Evolutionary conservation across 2,329 filamentous ascomycete genomes (phyloP).

Genomic region (Beauveria asiatica): DNA sequence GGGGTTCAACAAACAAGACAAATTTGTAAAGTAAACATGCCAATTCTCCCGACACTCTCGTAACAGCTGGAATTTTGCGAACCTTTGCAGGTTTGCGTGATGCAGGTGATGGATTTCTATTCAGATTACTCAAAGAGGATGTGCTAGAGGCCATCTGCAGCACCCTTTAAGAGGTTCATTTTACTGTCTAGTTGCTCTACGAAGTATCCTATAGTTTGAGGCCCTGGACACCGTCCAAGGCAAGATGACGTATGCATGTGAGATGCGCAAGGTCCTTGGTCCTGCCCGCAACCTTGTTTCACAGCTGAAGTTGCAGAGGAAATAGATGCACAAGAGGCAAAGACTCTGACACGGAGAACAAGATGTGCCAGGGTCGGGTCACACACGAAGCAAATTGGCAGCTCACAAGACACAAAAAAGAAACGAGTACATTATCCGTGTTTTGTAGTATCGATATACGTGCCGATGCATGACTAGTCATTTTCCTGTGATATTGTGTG

Average conservation of each 20-base stretch:
- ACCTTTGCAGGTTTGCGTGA: too few species aligned
- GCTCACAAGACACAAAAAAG: too few species aligned
- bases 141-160: not conserved
- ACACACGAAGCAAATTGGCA: not conserved
- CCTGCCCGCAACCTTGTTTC: not conserved
- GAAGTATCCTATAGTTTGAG: not conserved
- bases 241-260: not conserved
- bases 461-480: not conserved
- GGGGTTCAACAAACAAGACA: too few species aligned
- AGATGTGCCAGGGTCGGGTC: rapidly evolving
- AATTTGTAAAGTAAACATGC: too few species aligned
- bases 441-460: not conserved
- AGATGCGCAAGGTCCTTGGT: not conserved
- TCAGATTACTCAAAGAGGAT: not conserved
- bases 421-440: not conserved
- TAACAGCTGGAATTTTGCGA: too few species aligned
- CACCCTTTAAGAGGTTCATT: not conserved
- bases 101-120: not conserved
- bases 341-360: too few species aligned
- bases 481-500: too few species aligned
- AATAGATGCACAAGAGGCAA: too few species aligned
- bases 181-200: not conserved
- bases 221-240: not conserved
- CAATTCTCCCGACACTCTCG: too few species aligned
- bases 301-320: too few species aligned